Percentiles rank a stretch among this genome's conserved stretches.
These are phyloP conservation scores for Pelargonium australe DNA, from an alignment of 441 rosid genomes.

Conservation along the genomic window DNA sequence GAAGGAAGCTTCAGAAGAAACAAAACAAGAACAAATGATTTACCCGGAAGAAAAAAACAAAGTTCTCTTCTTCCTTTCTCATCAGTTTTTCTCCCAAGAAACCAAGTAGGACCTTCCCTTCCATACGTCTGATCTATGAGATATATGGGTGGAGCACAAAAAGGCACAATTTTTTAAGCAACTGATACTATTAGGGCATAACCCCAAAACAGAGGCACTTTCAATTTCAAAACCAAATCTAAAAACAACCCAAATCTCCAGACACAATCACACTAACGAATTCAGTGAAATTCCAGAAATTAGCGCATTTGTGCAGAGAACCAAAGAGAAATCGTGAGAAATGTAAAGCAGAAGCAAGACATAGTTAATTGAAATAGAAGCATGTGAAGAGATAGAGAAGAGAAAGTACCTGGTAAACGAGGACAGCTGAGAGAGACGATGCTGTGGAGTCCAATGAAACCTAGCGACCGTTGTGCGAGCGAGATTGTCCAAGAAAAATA, in stretches of 20 bases:
- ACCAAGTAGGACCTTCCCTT: background rate
- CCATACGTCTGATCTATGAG: background rate
- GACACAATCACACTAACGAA: background rate
- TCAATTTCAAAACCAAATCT: background rate
- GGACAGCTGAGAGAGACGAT: background rate
- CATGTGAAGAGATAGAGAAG: background rate
- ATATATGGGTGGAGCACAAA: background rate
- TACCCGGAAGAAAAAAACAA: background rate
- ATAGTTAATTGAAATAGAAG: too few relatives aligned
- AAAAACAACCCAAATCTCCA: background rate
- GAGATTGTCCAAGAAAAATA: conserved; percentile 1
- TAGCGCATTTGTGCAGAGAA: background rate
- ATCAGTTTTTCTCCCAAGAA: background rate
- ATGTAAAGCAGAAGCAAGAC: too few relatives aligned
- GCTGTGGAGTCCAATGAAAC: background rate
- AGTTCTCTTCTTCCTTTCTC: background rate
- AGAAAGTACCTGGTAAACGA: background rate
- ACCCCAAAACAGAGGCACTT: conserved; percentile 1
- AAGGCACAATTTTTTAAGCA: background rate
- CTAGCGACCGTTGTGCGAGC: conserved; percentile 11
- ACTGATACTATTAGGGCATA: background rate
- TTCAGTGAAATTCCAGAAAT: background rate
- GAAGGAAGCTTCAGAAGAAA: background rate
- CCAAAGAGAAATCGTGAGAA: background rate
- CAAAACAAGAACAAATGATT: background rate